A percentile compares a stretch with the other conserved stretches of the same genome.
phyloP scores from a whole-genome alignment of 495 filamentous ascomycete genomes.

The Xylaria acuta region DNA sequence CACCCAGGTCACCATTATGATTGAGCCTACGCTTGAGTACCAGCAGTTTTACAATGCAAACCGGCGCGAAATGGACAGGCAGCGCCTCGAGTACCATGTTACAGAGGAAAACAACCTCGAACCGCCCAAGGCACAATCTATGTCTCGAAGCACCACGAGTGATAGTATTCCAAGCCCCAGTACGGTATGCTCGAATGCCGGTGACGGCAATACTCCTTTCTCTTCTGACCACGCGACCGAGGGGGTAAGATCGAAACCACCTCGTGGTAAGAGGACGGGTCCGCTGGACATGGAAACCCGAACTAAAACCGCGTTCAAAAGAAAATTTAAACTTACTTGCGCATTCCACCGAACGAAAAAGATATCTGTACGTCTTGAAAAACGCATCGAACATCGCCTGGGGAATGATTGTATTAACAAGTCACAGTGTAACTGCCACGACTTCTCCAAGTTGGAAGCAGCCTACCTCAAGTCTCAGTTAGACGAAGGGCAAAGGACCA shows the following conservation, averaged over 20 bases:
- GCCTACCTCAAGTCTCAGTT: conserved; percentile 10
- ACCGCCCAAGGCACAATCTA: conserved; percentile 29
- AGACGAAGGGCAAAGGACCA: not conserved
- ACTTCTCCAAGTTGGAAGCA: conserved; percentile 36
- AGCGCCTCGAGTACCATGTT: conserved; percentile 31
- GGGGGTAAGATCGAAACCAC: conserved; percentile 24
- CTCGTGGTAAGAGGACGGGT: conserved; percentile 38
- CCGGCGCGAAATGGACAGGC: conserved; percentile 34
- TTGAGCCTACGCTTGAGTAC: conserved; percentile 40
- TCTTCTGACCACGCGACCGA: conserved; percentile 24
- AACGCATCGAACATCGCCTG: not conserved
- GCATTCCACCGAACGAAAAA: conserved; percentile 35
- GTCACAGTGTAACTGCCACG: conserved; percentile 39
- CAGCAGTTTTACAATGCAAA: conserved; percentile 47
- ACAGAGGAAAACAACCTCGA: conserved; percentile 29
- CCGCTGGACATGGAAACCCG: conserved; percentile 33
- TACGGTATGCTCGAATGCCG: conserved; percentile 33
- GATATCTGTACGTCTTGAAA: conserved; percentile 31
- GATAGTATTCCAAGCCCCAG: conserved; percentile 23
- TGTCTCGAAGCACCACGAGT: conserved; percentile 25
- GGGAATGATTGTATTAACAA: not conserved
- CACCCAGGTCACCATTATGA: conserved; percentile 28
- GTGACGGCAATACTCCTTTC: conserved; percentile 27
- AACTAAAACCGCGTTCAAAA: conserved; percentile 36
- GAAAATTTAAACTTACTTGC: conserved; percentile 39